Percentiles rank a stretch among this genome's conserved stretches.
These are phyloP conservation scores for Halenospora varia DNA, from an alignment of 495 filamentous ascomycete genomes.

Conservation along the genomic window DNA sequence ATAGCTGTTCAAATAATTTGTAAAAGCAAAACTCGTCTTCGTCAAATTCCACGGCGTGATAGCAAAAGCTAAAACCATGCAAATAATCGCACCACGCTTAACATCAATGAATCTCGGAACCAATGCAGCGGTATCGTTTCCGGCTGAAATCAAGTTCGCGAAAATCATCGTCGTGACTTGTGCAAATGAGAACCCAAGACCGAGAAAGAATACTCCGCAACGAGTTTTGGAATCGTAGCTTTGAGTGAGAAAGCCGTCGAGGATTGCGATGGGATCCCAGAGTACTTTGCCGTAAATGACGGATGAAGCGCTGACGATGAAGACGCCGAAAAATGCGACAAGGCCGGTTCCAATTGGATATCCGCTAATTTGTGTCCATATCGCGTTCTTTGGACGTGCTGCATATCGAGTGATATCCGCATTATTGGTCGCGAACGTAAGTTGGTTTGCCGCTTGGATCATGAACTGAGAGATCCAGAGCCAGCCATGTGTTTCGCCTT, in stretches of 20 bases:
- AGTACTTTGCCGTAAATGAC: neutral
- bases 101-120: neutral
- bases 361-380: neutral
- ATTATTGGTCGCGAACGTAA: neutral
- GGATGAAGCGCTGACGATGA: neutral
- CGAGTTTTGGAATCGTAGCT: neutral
- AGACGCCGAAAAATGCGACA: neutral
- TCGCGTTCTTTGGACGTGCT: neutral
- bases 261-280: neutral
- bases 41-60: neutral
- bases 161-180: neutral
- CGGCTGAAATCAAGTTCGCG: neutral
- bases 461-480: no score
- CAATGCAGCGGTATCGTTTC: neutral
- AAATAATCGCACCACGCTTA: neutral
- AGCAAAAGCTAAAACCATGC: neutral
- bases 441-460: neutral
- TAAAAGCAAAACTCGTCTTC: neutral
- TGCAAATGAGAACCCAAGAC: neutral
- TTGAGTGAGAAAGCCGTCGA: neutral
- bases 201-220: neutral
- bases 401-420: neutral
- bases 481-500: neutral
- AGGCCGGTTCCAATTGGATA: neutral
- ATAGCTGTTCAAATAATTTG: neutral